Evolutionary conservation across 768 basidiomycete species (phyloP).

Genomic region (Pisolithus microcarpus): DNA sequence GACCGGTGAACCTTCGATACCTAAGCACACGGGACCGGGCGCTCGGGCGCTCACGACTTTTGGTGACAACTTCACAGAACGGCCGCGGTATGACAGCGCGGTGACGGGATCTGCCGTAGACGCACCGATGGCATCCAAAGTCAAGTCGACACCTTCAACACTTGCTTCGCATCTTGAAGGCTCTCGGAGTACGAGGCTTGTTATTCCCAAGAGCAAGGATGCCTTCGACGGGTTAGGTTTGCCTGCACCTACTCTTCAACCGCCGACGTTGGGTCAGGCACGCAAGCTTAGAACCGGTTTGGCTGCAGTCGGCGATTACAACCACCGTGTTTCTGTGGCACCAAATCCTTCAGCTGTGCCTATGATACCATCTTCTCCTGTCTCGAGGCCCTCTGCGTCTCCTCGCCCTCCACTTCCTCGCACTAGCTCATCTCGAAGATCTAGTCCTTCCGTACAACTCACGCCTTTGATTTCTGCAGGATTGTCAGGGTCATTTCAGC

Average conservation of each 20-base stretch:
- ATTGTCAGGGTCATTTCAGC: slow-evolving; percentile 27
- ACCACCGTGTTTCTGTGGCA: slow-evolving; percentile 11
- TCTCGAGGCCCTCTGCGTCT: slow-evolving; percentile 21
- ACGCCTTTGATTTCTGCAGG: slow-evolving; percentile 31
- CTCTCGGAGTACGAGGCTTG: slow-evolving; percentile 25
- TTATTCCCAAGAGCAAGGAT: slow-evolving; percentile 45
- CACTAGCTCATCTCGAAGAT: slow-evolving; percentile 14
- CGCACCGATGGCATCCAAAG: slow-evolving; percentile 3
- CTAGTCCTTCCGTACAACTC: slow-evolving; percentile 11
- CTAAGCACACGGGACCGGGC: slow-evolving; percentile 19
- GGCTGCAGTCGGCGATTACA: slow-evolving; percentile 40
- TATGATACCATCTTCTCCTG: slow-evolving; percentile 12
- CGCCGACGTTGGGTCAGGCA: slow-evolving; percentile 71
- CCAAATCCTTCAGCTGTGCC: slow-evolving; percentile 11
- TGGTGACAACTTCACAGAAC: slow-evolving; percentile 60
- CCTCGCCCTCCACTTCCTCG: slow-evolving; percentile 21
- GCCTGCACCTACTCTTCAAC: slow-evolving; percentile 35
- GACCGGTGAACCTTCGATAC: slow-evolving; percentile 26
- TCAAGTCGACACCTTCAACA: slow-evolving; percentile 17
- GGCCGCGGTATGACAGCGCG: slow-evolving; percentile 41
- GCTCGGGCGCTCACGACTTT: slow-evolving; percentile 35
- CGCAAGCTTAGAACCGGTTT: slow-evolving; percentile 65
- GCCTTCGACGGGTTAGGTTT: slow-evolving; percentile 75
- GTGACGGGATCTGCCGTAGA: slow-evolving; percentile 5
- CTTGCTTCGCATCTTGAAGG: slow-evolving; percentile 22